Conservation (phyloP, 1,284 basidiomycete species). For the Leccinum subspadiceum region DNA sequence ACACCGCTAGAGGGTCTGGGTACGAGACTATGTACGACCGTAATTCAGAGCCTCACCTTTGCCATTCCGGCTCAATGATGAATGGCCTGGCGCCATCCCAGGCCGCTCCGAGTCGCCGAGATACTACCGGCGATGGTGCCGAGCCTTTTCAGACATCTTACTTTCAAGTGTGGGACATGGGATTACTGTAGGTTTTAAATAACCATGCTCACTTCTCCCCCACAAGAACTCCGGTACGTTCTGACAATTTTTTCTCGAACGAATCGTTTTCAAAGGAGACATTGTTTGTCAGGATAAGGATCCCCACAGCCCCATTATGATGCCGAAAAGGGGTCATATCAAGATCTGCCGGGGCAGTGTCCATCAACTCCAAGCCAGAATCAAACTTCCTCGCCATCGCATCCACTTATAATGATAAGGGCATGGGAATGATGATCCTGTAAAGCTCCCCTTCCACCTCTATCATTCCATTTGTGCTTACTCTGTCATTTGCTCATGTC, state of each 20-base stretch:
- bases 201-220: background rate
- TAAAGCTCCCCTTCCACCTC: background rate
- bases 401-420: conserved; percentile 10
- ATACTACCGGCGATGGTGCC: background rate
- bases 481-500: background rate
- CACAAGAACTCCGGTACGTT: background rate
- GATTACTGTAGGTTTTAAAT: no score
- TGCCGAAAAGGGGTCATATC: background rate
- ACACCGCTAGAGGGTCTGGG: no score
- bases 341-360: background rate
- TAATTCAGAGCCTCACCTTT: background rate
- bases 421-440: background rate
- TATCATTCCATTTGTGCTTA: background rate
- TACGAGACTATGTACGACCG: background rate
- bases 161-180: background rate
- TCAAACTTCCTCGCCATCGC: background rate
- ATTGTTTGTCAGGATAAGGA: background rate
- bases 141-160: background rate
- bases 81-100: background rate
- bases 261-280: background rate
- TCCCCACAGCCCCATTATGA: background rate
- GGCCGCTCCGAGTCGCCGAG: background rate
- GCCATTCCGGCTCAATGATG: background rate
- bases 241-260: background rate
- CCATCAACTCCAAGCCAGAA: background rate